A percentile compares a stretch with the other conserved stretches of the same genome.
Conservation (phyloP, 1,139 yeast genomes). For the Yamadazyma membranifaciens region DNA sequence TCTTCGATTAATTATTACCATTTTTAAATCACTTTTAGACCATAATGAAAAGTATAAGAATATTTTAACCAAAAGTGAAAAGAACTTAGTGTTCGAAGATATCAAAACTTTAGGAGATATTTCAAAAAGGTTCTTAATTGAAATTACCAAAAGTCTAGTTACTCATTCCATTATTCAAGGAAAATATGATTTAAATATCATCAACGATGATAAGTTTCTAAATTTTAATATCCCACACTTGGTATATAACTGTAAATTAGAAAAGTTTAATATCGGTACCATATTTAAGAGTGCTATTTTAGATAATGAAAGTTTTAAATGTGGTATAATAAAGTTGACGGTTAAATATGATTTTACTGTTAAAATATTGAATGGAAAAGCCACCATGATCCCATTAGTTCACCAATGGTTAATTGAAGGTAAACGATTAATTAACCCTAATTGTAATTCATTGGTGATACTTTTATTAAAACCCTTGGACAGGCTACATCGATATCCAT, state of each 20-base stretch:
- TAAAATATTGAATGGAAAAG: constrained; percentile 7
- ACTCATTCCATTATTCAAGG: constrained; percentile 1
- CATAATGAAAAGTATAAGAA: constrained; percentile 10
- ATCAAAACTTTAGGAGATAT: constrained; percentile 8
- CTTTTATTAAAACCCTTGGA: constrained; percentile 15
- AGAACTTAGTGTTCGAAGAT: constrained; percentile 16
- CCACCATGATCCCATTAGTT: constrained; percentile 4
- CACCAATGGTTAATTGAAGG: constrained; percentile 16
- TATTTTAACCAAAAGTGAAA: constrained; percentile 15
- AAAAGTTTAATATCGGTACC: constrained; percentile 18
- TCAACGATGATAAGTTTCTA: constrained; percentile 7
- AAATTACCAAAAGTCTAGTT: constrained; percentile 1
- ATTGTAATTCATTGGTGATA: not conserved
- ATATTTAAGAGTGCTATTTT: constrained; percentile 13
- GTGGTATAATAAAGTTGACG: constrained; percentile 4
- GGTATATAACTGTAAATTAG: constrained; percentile 17
- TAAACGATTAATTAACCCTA: constrained; percentile 7
- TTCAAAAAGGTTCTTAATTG: constrained; percentile 9
- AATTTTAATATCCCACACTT: constrained; percentile 16
- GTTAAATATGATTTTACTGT: constrained; percentile 7
- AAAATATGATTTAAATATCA: not conserved
- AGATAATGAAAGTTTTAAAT: constrained; percentile 7
- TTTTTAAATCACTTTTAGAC: constrained; percentile 13
- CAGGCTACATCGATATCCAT: constrained; percentile 17
- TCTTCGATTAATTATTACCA: constrained; percentile 9